Base-by-base conservation (phyloP, 2,329 filamentous ascomycete species). In the Xylariomycetidae sp. region DNA sequence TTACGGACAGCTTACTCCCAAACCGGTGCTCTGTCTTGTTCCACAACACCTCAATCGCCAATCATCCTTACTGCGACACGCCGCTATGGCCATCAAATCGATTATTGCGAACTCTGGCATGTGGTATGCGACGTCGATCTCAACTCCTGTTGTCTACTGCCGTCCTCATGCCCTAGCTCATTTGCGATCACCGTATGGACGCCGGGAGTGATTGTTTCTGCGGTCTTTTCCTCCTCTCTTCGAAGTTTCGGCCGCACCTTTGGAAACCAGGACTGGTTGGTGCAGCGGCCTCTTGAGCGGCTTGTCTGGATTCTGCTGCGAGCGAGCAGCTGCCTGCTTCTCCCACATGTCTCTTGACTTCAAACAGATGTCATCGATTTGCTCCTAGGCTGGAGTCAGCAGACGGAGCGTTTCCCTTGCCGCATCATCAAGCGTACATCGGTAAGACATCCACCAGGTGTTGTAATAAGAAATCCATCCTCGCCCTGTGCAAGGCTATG, bases 311-410 rank as follows among this genome's bases (percentile, higher is more conserved):
- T 63, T 61, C 34, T 65, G 62, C 31, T 64, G 58, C 31, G 60
- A 53, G 42, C 65, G 65, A 25, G 70, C 70, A 10, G 69, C 70
- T 12, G 68, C 69, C 52, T 76, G 70, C 43, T 58, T 67, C 42
- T 76, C 70, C 72, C 72, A 78, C 40, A 73, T 59, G 34, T 75
- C 69, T 40, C 65, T 72, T 22, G 73, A 76, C 52, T 76, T 76
- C 40, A 63, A 55, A 53, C 74, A 78, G 35, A 78, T 75, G 46
- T 78, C 74, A 48, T 78, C 72, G 43, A 78, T 77, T 63, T 78
- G 74, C 57, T 76, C 73, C 74, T 77, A 47, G 34, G 35, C 25
- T 18, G 35, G 30, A 29, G 36, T 43, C n/a, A n/a, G n/a, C n/a
- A n/a, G n/a, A n/a, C n/a, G n/a, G n/a, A n/a, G n/a, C n/a, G n/a